Evolutionary conservation across 768 basidiomycete species (phyloP).

Genomic region (Pleurotus tuoliensis): DNA sequence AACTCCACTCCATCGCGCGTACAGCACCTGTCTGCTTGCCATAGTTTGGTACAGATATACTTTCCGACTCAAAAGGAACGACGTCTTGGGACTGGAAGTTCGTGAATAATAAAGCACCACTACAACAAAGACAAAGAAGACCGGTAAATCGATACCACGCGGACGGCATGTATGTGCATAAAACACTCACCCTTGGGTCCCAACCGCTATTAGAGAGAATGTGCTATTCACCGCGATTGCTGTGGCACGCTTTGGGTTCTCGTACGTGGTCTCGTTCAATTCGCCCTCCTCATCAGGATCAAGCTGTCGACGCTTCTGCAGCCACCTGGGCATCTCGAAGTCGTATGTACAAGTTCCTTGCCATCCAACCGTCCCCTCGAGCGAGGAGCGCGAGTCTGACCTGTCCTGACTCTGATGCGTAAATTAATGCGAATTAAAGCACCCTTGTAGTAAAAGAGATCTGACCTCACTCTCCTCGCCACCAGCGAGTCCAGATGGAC

Average conservation of each 20-base stretch:
- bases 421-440: not conserved
- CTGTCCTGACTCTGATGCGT: not conserved
- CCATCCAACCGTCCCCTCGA: slow-evolving; percentile 41
- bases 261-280: slow-evolving; percentile 34
- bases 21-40: slow-evolving; percentile 59
- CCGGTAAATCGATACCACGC: not conserved
- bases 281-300: slow-evolving; percentile 40
- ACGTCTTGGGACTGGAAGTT: slow-evolving; percentile 65
- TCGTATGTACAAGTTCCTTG: slow-evolving; percentile 78
- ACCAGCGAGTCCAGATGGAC: slow-evolving; percentile 8
- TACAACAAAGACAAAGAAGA: slow-evolving; percentile 21
- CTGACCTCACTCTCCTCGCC: slow-evolving; percentile 20
- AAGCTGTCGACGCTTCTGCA: slow-evolving; percentile 66
- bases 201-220: slow-evolving; percentile 82
- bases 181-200: slow-evolving; percentile 58
- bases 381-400: slow-evolving; percentile 12
- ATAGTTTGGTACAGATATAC: slow-evolving; percentile 59
- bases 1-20: slow-evolving; percentile 81
- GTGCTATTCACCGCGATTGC: slow-evolving; percentile 67
- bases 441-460: not conserved
- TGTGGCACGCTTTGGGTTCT: slow-evolving; percentile 65
- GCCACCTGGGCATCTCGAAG: slow-evolving; percentile 72
- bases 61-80: slow-evolving; percentile 55
- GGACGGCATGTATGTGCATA: not conserved
- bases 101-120: slow-evolving; percentile 64